Evolutionary conservation across 2,329 filamentous ascomycete species (phyloP).

Genomic region (Botrytis paeoniae): DNA sequence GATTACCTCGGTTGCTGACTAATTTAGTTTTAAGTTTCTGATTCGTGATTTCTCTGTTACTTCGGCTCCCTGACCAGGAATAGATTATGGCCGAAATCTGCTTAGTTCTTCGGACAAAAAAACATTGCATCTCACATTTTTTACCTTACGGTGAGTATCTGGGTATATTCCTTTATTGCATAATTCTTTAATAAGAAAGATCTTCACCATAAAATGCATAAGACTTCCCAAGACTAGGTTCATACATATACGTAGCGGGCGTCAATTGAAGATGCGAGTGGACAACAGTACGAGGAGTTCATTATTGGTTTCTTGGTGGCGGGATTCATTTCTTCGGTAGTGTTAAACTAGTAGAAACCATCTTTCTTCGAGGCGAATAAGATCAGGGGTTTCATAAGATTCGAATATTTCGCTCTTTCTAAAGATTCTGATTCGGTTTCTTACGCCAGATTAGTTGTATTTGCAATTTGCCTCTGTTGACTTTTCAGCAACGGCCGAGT

Average conservation of each 20-base stretch:
- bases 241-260: not conserved
- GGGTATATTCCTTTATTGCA: not conserved
- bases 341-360: not conserved
- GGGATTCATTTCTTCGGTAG: not conserved
- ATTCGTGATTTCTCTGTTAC: not conserved
- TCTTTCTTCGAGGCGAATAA: not conserved
- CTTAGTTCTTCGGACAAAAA: slow-evolving; percentile 1
- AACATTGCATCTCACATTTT: not conserved
- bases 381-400: not conserved
- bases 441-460: not conserved
- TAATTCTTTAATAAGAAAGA: not conserved
- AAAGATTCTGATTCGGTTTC: not conserved
- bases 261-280: slow-evolving; percentile 3
- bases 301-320: not conserved
- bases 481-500: not conserved
- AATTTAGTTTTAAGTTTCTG: not conserved
- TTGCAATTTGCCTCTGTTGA: not conserved
- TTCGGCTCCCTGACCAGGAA: slow-evolving; percentile 8
- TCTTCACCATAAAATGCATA: not conserved
- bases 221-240: not conserved
- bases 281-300: slow-evolving; percentile 8
- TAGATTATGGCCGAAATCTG: not conserved
- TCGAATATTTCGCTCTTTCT: not conserved
- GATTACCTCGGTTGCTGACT: slow-evolving; percentile 15
- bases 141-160: not conserved